A percentile compares a stretch with the other conserved stretches of the same genome.
Evolutionary conservation across 2,329 filamentous ascomycete species (phyloP).

Genomic region (Pestalotiopsis sp.): DNA sequence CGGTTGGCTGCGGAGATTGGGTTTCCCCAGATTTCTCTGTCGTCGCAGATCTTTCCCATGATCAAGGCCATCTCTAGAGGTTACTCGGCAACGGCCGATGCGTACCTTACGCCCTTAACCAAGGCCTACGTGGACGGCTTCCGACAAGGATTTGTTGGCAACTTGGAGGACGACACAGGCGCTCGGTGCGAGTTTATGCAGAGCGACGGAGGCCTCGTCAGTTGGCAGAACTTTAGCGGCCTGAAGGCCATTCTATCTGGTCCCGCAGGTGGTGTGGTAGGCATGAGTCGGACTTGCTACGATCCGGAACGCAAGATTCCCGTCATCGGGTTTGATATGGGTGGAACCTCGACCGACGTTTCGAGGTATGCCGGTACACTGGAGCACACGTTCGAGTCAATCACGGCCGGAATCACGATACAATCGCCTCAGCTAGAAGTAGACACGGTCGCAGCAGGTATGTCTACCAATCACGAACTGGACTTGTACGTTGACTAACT

Average conservation of each 20-base stretch:
- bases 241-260: conserved; percentile 72
- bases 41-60: conserved; percentile 23
- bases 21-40: conserved; percentile 22
- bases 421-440: conserved; percentile 81
- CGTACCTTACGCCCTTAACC: conserved; percentile 23
- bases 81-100: conserved; percentile 22
- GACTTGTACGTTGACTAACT: not conserved
- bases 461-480: not conserved
- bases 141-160: conserved; percentile 18
- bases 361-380: conserved; percentile 61
- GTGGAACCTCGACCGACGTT: conserved; percentile 75
- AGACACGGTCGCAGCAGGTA: conserved; percentile 71
- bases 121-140: conserved; percentile 22
- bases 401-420: conserved; percentile 70
- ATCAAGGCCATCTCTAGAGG: conserved; percentile 25
- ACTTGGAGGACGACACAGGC: conserved; percentile 10
- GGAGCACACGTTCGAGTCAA: conserved; percentile 35
- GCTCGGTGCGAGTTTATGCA: conserved; percentile 31
- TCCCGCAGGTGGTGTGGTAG: conserved; percentile 77
- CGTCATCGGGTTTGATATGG: conserved; percentile 79
- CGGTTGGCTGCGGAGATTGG: conserved; percentile 50
- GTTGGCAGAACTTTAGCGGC: conserved; percentile 67
- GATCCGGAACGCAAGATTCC: conserved; percentile 61
- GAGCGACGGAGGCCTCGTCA: conserved; percentile 47
- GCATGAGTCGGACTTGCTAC: conserved; percentile 74